Percentiles rank a stretch among this genome's conserved stretches.
Conservation (phyloP, 352 stramenopile genomes). For the Phytopythium litorale region DNA sequence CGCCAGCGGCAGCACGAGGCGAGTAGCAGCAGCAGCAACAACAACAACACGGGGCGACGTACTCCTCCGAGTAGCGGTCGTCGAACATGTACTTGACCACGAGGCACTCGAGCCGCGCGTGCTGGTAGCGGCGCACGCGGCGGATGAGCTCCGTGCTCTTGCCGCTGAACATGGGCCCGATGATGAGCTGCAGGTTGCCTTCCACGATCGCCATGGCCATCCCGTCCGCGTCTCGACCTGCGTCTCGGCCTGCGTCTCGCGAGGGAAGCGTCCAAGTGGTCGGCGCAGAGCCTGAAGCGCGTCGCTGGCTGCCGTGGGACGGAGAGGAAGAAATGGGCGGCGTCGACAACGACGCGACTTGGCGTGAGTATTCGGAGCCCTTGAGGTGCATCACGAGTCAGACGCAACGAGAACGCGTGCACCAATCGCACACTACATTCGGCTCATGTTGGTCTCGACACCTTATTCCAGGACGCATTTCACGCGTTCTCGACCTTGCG, state of each 20-base stretch:
- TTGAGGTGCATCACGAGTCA: background rate
- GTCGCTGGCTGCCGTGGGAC: background rate
- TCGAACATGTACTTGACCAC: slow-evolving; percentile 84
- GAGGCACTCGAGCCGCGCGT: slow-evolving; percentile 74
- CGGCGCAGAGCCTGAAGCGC: background rate
- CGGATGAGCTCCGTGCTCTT: slow-evolving; percentile 87
- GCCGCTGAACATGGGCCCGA: slow-evolving; percentile 87
- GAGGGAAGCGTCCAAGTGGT: background rate
- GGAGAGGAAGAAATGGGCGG: background rate
- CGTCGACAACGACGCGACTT: slow-evolving; percentile 4
- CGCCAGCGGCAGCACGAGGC: background rate
- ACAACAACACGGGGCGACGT: slow-evolving; percentile 10
- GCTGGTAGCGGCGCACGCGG: slow-evolving; percentile 73
- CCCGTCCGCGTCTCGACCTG: background rate
- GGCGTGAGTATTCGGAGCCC: background rate
- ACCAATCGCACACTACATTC: background rate
- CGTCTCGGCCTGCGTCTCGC: background rate
- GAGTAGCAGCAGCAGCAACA: background rate
- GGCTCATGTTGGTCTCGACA: too few relatives aligned
- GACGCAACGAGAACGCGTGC: background rate
- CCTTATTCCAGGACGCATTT: background rate
- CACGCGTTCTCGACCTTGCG: background rate
- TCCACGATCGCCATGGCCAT: slow-evolving; percentile 14
- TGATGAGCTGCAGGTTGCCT: slow-evolving; percentile 76
- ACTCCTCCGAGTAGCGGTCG: slow-evolving; percentile 71